Conservation (phyloP, 176 grass and related monocot species). For the Aegilops speltoides region DNA sequence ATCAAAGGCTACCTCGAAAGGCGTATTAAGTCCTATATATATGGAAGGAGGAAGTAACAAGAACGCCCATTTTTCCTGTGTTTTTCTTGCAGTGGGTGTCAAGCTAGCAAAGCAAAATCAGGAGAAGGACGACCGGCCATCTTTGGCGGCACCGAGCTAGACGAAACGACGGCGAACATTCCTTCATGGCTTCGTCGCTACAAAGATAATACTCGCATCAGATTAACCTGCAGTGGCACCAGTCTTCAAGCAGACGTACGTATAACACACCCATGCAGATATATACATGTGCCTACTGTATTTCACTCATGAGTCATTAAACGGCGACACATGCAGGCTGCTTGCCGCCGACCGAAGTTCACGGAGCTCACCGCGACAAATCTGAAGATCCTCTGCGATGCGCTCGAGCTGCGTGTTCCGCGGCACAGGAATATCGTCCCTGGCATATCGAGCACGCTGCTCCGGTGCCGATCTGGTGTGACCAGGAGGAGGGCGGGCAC, state of each 20-base stretch:
- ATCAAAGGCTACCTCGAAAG: no score
- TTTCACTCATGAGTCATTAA: not conserved
- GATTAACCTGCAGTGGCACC: not conserved
- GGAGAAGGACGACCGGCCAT: not conserved
- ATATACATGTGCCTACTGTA: not conserved
- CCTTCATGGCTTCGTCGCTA: not conserved
- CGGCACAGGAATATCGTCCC: conserved; percentile 41
- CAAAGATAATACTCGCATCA: not conserved
- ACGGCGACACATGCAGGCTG: not conserved
- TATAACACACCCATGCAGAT: not conserved
- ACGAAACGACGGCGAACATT: not conserved
- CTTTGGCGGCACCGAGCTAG: not conserved
- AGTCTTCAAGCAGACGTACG: not conserved
- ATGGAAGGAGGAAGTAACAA: no score
- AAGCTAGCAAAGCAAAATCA: not conserved
- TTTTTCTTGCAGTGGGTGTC: not conserved
- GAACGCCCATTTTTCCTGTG: not conserved
- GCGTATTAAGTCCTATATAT: no score
- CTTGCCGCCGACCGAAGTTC: conserved; percentile 39
- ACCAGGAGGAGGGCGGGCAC: not conserved
- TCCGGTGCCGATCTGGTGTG: conserved; percentile 66
- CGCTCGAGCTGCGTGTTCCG: conserved; percentile 40
- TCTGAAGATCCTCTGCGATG: conserved; percentile 53
- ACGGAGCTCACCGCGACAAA: conserved; percentile 74
- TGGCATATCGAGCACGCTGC: not conserved